Base-by-base conservation (phyloP, 2,329 filamentous ascomycete genomes). In the Didymella keratinophila region DNA sequence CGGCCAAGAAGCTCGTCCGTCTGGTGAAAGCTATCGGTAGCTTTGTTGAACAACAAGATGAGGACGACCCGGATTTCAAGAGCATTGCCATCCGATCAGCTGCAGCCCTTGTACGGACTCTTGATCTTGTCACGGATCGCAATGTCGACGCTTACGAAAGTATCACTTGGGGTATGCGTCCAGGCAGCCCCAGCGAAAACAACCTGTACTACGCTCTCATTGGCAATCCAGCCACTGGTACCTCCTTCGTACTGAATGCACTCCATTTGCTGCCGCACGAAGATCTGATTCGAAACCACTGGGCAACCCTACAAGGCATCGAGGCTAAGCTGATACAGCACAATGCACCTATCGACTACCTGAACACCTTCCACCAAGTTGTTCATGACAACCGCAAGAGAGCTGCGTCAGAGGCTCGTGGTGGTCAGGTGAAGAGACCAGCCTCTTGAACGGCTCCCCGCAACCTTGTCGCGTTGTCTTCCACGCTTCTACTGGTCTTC, bases 191-290 rank as follows among this genome's bases (percentile, higher is more conserved):
- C 7, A 53, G 53, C 3, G 62, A 74, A 28, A 73, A 67, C 62
- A 76, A 77, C 28, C 57, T 77, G 1, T 76, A 72, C 42, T 61
- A 68, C 14, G 67, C 65, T 34, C 63, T 77, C 21, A 74, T 77
- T 14, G 71, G 67, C 18, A 50, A 58, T 4, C 58, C 61, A 36
- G 36, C 39, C 12, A 62, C 67, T 14, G 56, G 52, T 6, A 55
- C 61, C 2, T 54, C 64, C 1, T 58, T 77, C 42, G 72, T 72
- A 3, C 57, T 77, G n/a, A 67, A 69, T 20, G 66, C 66, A 14
- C 67, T 76, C 4, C 62, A 49, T 23, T 57, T 52, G 4, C 61
- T 77, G 27, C 74, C 71, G 3, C 68, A 70, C 11, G 72, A 74
- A 23, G 67, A 71, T 47, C 60, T 76, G 18, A 60, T 71, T 41